phyloP scores from a whole-genome alignment of 257 asterid genomes.

The Plantago ovata region DNA sequence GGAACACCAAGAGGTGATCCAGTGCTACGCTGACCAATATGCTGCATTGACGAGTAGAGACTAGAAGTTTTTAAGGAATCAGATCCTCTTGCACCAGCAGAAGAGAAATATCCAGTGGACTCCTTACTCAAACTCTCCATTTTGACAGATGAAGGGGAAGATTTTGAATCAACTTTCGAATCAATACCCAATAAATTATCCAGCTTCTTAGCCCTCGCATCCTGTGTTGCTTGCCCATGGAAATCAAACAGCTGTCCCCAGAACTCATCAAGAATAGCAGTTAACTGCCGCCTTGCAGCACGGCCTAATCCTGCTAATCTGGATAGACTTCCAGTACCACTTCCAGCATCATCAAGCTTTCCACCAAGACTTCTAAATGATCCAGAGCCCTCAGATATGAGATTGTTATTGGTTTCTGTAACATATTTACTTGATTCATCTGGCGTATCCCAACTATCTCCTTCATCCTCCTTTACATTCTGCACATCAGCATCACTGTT shows the following conservation, averaged over 20 bases:
- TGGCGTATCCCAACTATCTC: constrained; percentile 49
- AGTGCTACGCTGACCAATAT: constrained; percentile 36
- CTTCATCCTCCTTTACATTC: constrained; percentile 46
- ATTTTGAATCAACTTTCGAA: constrained; percentile 42
- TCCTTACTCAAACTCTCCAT: constrained; percentile 47
- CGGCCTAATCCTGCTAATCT: constrained; percentile 91
- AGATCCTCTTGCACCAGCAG: constrained; percentile 49
- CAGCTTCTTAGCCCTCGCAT: constrained; percentile 72
- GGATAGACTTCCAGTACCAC: constrained; percentile 87
- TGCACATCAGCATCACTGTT: constrained; percentile 37
- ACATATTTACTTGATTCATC: constrained; percentile 50
- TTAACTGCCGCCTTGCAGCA: constrained; percentile 84
- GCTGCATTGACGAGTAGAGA: constrained; percentile 53
- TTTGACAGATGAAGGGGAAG: constrained; percentile 50
- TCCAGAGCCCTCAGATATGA: constrained; percentile 68
- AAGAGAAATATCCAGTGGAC: constrained; percentile 43
- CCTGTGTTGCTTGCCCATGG: constrained; percentile 65
- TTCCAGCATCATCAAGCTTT: constrained; percentile 69
- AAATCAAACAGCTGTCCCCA: constrained; percentile 95
- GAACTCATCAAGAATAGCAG: constrained; percentile 68
- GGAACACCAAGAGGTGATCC: constrained; percentile 53
- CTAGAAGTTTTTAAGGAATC: constrained; percentile 46
- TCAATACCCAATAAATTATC: constrained; percentile 64
- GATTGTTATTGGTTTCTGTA: constrained; percentile 43
- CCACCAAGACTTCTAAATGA: constrained; percentile 72